Evolutionary conservation across 1,284 basidiomycete genomes (phyloP).

Genomic region (Ustilago xerochloae): DNA sequence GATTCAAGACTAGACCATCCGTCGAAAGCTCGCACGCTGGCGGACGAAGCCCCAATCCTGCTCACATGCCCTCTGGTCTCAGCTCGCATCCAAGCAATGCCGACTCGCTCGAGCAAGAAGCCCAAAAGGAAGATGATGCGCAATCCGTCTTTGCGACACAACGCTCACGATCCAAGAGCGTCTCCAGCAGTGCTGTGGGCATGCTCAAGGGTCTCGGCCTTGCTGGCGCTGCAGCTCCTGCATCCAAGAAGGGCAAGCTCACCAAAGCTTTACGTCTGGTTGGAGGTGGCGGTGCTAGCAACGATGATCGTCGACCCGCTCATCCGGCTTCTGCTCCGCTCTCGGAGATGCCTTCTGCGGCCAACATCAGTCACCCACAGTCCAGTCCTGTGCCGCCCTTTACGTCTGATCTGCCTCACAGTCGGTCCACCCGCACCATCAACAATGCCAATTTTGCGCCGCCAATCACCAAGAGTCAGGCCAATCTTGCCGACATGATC

Average conservation of each 20-base stretch:
- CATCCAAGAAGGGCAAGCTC: conserved; percentile 56
- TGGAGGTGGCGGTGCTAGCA: conserved; percentile 15
- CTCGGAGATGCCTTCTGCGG: conserved; percentile 9
- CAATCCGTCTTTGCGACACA: conserved; percentile 33
- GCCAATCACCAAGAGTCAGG: conserved; percentile 8
- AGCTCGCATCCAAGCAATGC: conserved; percentile 5
- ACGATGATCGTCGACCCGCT: conserved; percentile 8
- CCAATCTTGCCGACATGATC: conserved; percentile 28
- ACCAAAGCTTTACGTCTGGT: conserved; percentile 55
- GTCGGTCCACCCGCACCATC: conserved; percentile 19
- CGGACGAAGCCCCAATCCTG: conserved; percentile 18
- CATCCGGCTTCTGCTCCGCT: conserved; percentile 11
- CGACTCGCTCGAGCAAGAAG: conserved; percentile 33
- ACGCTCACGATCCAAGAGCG: conserved; percentile 56
- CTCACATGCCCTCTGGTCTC: conserved; percentile 15
- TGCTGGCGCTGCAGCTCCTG: conserved; percentile 45
- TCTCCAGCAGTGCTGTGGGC: conserved; percentile 54
- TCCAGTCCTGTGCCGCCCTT: conserved; percentile 1
- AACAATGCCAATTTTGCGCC: conserved; percentile 1
- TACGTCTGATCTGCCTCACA: conserved; percentile 11
- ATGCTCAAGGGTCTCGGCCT: conserved; percentile 61
- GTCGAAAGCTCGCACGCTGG: conserved; percentile 23
- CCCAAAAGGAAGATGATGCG: conserved; percentile 27
- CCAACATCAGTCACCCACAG: conserved; percentile 2
- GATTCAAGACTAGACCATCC: conserved; percentile 42